These are phyloP conservation scores for Exophiala dermatitidis DNA, from an alignment of 2,329 filamentous ascomycete species.

Conservation along the genomic window DNA sequence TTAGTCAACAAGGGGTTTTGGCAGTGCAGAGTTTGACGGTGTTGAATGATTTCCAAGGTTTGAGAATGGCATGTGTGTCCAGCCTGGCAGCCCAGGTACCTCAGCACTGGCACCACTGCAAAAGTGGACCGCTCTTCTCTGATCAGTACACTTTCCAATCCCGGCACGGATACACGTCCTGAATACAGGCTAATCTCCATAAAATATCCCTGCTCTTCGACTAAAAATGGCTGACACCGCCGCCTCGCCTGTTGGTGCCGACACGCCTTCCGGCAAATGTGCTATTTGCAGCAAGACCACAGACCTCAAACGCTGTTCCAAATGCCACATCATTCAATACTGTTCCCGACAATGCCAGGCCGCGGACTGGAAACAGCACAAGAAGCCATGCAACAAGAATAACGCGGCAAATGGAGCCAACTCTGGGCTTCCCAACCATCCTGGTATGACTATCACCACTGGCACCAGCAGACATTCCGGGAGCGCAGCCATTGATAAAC, in stretches of 20 bases:
- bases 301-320: not conserved
- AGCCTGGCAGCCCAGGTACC: too few relatives aligned
- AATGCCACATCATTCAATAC: conserved; percentile 34
- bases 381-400: conserved; percentile 23
- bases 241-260: not conserved
- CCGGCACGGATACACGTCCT: too few relatives aligned
- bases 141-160: too few relatives aligned
- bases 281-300: not conserved
- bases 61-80: too few relatives aligned
- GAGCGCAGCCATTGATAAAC: conserved; percentile 29
- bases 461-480: conserved; percentile 25
- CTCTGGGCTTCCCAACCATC: not conserved
- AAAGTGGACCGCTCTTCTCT: too few relatives aligned
- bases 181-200: too few relatives aligned
- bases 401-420: not conserved
- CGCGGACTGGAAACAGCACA: conserved; percentile 46
- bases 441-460: conserved; percentile 28
- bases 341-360: conserved; percentile 50
- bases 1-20: too few relatives aligned
- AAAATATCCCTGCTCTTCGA: too few relatives aligned
- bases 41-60: too few relatives aligned
- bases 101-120: too few relatives aligned
- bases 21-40: too few relatives aligned
- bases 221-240: not conserved
- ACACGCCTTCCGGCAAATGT: not conserved